A percentile compares a stretch with the other conserved stretches of the same genome.
Conservation (phyloP, 164 flowering plant species). For the Annona squamosa region DNA sequence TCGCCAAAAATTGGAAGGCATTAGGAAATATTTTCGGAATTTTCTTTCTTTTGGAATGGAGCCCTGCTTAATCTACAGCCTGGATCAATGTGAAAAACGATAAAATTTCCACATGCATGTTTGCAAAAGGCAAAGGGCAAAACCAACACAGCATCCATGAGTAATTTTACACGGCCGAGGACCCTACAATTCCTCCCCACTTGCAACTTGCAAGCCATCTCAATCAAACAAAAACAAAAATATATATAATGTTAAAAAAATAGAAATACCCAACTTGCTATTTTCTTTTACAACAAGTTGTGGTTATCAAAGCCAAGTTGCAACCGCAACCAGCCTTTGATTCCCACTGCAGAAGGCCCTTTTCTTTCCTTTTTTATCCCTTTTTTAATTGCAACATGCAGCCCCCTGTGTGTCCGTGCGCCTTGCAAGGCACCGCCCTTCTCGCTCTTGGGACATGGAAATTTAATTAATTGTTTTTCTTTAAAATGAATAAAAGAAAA, state of each 20-base stretch:
- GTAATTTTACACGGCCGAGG: background rate
- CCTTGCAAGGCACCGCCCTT: background rate
- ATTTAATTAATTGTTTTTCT: background rate
- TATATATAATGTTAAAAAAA: too few relatives aligned
- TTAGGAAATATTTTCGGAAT: background rate
- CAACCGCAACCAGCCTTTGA: conserved; percentile 12
- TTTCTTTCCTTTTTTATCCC: background rate
- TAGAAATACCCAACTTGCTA: conserved; percentile 18
- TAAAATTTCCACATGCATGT: background rate
- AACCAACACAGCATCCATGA: background rate
- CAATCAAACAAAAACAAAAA: conserved; percentile 8
- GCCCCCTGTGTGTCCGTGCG: background rate
- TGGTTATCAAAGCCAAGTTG: conserved; percentile 20
- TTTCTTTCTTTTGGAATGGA: background rate
- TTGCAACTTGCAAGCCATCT: conserved; percentile 23
- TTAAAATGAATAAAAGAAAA: background rate
- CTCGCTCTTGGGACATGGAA: background rate
- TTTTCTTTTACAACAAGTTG: conserved; percentile 17
- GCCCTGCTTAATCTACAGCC: background rate
- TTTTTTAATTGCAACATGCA: conserved; percentile 8
- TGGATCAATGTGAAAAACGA: background rate
- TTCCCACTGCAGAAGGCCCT: conserved; percentile 8
- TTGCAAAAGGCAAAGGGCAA: too few relatives aligned
- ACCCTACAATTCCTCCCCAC: conserved; percentile 11
- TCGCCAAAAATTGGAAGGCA: background rate